Percentiles rank a stretch among this genome's conserved stretches.
Conservation (phyloP, 805 yeast genomes). For the Candida sakaeoensis region DNA sequence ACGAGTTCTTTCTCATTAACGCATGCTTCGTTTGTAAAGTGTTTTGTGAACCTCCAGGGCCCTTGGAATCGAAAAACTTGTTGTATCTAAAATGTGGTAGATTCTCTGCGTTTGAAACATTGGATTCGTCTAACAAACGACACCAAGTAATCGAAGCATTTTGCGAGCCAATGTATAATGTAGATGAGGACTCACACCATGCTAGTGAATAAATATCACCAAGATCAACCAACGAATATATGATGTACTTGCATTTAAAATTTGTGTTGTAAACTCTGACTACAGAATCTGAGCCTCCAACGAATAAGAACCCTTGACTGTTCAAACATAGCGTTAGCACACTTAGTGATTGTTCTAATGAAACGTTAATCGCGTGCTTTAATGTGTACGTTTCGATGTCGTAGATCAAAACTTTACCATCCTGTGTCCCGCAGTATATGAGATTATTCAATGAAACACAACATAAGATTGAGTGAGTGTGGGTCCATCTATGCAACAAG, state of each 20-base stretch:
- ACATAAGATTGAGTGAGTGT: slow-evolving; percentile 68
- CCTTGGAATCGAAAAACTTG: slow-evolving; percentile 84
- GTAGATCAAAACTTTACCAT: slow-evolving; percentile 69
- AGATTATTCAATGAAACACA: slow-evolving; percentile 56
- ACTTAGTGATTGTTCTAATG: slow-evolving; percentile 63
- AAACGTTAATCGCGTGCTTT: slow-evolving; percentile 39
- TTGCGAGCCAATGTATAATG: slow-evolving; percentile 84
- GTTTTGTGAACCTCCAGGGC: slow-evolving; percentile 64
- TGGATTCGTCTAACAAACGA: slow-evolving; percentile 18
- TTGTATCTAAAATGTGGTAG: slow-evolving; percentile 64
- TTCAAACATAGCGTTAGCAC: slow-evolving; percentile 65
- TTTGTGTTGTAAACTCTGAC: slow-evolving; percentile 75
- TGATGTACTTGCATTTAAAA: slow-evolving; percentile 52
- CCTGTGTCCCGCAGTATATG: slow-evolving; percentile 88
- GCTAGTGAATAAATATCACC: slow-evolving; percentile 89
- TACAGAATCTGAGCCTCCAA: slow-evolving; percentile 88
- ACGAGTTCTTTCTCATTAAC: slow-evolving; percentile 14
- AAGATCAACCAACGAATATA: slow-evolving; percentile 80
- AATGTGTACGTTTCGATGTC: slow-evolving; percentile 56
- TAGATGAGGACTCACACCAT: slow-evolving; percentile 56
- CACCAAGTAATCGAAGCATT: slow-evolving; percentile 85
- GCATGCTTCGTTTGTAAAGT: slow-evolving; percentile 26
- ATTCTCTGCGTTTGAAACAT: slow-evolving; percentile 17
- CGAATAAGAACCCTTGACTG: slow-evolving; percentile 58
- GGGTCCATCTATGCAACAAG: slow-evolving; percentile 73